A percentile compares a stretch with the other conserved stretches of the same genome.
phyloP scores from a whole-genome alignment of 257 asterid genomes.

The Solanum chiquidenum region DNA sequence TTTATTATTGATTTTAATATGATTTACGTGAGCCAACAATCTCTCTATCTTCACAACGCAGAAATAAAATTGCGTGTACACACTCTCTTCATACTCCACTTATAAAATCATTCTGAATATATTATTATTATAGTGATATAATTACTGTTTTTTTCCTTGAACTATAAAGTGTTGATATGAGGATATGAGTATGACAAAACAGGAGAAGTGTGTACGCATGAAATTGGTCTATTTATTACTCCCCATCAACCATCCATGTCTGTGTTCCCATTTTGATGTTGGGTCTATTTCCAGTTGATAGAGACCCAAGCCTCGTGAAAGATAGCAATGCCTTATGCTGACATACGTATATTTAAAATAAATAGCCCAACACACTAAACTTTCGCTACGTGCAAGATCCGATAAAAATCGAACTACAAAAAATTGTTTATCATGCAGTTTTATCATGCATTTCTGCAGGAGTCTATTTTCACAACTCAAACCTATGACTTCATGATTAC shows the following conservation, averaged over 20 bases:
- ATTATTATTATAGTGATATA: neutral
- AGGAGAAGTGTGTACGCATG: neutral
- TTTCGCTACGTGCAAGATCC: neutral
- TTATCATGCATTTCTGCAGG: neutral
- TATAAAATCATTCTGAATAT: neutral
- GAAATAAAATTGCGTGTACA: neutral
- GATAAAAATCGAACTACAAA: neutral
- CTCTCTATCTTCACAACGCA: neutral
- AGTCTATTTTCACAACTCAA: neutral
- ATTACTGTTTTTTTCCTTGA: neutral
- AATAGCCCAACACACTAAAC: neutral
- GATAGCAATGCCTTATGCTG: neutral
- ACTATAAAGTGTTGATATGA: neutral
- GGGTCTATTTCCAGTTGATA: constrained; percentile 11
- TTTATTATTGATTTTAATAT: neutral
- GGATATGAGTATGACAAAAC: neutral
- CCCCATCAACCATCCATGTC: constrained; percentile 15
- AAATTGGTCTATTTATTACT: constrained; percentile 4
- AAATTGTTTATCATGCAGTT: too few relatives aligned
- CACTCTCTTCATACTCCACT: neutral
- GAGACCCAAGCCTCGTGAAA: constrained; percentile 4
- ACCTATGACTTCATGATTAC: neutral
- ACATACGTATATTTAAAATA: neutral
- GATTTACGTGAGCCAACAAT: neutral
- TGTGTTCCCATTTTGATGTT: constrained; percentile 9